These are phyloP conservation scores for Mycogone perniciosa DNA, from an alignment of 2,329 filamentous ascomycete genomes.

Conservation along the genomic window DNA sequence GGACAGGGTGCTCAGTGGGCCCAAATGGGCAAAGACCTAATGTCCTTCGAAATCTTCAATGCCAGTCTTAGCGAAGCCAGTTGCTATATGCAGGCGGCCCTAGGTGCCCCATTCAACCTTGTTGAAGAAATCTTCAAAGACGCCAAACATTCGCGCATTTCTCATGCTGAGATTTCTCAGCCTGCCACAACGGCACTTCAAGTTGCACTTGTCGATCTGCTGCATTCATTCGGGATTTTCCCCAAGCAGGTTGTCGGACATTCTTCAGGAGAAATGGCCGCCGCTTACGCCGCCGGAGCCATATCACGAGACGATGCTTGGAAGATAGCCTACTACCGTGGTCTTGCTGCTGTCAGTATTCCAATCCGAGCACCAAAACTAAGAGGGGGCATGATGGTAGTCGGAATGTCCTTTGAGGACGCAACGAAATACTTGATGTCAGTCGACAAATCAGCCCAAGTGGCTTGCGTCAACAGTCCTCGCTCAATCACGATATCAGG, in stretches of 20 bases:
- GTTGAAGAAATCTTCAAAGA: constrained; percentile 30
- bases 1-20: constrained; percentile 40
- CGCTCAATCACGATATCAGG: constrained; percentile 40
- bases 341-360: constrained; percentile 28
- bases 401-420: constrained; percentile 27
- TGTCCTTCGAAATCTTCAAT: constrained; percentile 37
- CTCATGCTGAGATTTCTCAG: constrained; percentile 32
- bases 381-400: constrained; percentile 37
- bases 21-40: constrained; percentile 35
- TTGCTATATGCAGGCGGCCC: constrained; percentile 22
- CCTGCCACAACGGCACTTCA: constrained; percentile 38
- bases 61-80: constrained; percentile 31
- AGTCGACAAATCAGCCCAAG: constrained; percentile 20
- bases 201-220: constrained; percentile 36
- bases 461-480: constrained; percentile 42
- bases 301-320: constrained; percentile 34
- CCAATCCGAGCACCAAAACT: constrained; percentile 20
- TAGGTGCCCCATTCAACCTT: constrained; percentile 30
- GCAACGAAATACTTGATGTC: constrained; percentile 22
- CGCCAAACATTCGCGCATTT: constrained; percentile 22
- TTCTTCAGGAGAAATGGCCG: constrained; percentile 42
- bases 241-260: constrained; percentile 36
- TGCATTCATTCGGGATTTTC: constrained; percentile 26
- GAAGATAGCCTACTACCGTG: constrained; percentile 37
- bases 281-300: constrained; percentile 34